phyloP scores from a whole-genome alignment of 2,329 filamentous ascomycete genomes.

The Colletotrichum tropicale region DNA sequence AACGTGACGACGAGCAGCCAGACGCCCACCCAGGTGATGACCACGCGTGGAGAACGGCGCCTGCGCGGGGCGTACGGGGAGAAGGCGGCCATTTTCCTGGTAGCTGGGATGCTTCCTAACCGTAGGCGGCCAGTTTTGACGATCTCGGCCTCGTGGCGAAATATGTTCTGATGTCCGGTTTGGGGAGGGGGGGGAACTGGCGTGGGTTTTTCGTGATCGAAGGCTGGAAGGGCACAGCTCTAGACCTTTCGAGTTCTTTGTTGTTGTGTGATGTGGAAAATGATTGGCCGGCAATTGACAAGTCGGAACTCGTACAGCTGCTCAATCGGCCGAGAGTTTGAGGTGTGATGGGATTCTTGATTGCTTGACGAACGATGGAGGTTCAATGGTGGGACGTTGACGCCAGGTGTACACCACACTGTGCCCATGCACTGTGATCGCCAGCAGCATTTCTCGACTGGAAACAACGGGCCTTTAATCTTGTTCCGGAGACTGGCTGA shows the following conservation, averaged over 20 bases:
- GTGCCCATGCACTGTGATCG: not conserved
- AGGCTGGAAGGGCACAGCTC: not conserved
- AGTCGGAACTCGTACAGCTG: not conserved
- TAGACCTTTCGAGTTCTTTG: not conserved
- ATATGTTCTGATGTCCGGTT: not conserved
- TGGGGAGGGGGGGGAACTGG: not conserved
- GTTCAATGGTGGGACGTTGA: not conserved
- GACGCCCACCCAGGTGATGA: constrained; percentile 17
- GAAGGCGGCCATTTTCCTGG: constrained; percentile 1
- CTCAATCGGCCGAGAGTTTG: not conserved
- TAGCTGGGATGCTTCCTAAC: not conserved
- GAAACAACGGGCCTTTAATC: not conserved
- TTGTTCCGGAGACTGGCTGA: not conserved
- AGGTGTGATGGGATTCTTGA: not conserved
- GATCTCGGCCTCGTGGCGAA: not conserved
- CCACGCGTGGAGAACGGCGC: constrained; percentile 10
- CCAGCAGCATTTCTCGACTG: not conserved
- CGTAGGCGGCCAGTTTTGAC: not conserved
- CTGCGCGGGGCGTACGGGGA: constrained; percentile 16
- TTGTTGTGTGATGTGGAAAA: not conserved
- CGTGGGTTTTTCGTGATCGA: not conserved
- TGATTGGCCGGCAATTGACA: not conserved
- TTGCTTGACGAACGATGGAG: not conserved
- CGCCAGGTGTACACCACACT: not conserved
- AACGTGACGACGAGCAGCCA: constrained; percentile 18